phyloP scores from a whole-genome alignment of 352 stramenopile genomes.

The Achlya hypogyna region DNA sequence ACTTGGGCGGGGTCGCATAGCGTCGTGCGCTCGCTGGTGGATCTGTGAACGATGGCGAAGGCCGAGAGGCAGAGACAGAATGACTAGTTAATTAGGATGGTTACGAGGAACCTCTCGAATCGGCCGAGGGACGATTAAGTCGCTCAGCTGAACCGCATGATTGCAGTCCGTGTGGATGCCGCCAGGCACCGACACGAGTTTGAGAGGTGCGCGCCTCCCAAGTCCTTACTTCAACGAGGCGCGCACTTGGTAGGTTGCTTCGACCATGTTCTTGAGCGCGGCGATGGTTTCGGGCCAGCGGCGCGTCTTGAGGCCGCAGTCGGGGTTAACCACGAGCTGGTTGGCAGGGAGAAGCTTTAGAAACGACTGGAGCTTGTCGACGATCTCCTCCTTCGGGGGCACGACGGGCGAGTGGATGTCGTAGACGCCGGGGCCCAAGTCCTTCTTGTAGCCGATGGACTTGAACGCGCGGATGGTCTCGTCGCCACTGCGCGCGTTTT shows the following conservation, averaged over 20 bases:
- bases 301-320: slow-evolving; percentile 91
- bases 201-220: background rate
- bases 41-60: too few relatives aligned
- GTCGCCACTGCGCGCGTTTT: slow-evolving; percentile 87
- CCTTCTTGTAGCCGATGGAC: slow-evolving; percentile 83
- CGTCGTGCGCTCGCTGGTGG: too few relatives aligned
- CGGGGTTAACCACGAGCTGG: slow-evolving; percentile 85
- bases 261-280: slow-evolving; percentile 84
- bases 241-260: slow-evolving; percentile 63
- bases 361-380: slow-evolving; percentile 83
- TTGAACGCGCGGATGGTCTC: slow-evolving; percentile 86
- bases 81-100: too few relatives aligned
- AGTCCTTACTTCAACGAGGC: slow-evolving; percentile 24
- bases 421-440: slow-evolving; percentile 87
- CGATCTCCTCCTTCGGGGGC: slow-evolving; percentile 79
- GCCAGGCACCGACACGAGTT: background rate
- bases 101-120: too few relatives aligned
- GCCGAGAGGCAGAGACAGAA: too few relatives aligned
- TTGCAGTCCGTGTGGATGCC: background rate
- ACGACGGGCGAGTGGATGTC: slow-evolving; percentile 93
- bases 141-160: background rate
- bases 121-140: background rate
- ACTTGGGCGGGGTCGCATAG: too few relatives aligned
- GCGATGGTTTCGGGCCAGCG: slow-evolving; percentile 87
- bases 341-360: slow-evolving; percentile 62